Evolutionary conservation across 192 early-diverging fungal genomes (phyloP), one percentile per base, ranked within the genome.

Genomic region (Hyaloraphidium curvatum): DNA sequence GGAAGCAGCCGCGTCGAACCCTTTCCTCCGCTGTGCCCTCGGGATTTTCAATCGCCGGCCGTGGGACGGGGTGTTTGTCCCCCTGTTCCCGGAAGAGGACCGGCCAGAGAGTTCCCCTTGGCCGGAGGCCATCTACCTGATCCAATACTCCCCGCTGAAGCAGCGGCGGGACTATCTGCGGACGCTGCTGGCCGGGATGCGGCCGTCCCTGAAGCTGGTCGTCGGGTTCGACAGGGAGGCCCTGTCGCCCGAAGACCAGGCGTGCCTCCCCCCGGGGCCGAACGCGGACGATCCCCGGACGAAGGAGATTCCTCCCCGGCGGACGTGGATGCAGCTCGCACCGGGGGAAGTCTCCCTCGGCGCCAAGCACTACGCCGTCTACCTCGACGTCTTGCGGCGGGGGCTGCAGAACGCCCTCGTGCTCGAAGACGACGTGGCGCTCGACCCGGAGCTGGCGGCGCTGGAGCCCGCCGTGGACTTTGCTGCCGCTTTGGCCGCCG

Each of bases 111-210:
- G n/a, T n/a, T n/a, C n/a, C n/a, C n/a, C n/a, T n/a, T n/a, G n/a
- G n/a, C n/a, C n/a, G n/a, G n/a, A n/a, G n/a, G n/a, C n/a, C n/a
- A 48, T 48, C 17, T 48, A 48, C 43, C 14, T 48, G 17, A 48
- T 25, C 17, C 43, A 48, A 22, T 48, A 48, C 25, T 22, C 43
- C 25, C 43, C 43, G 14, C 25, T 48, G 43, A 48, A 48, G 43
- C 17, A 14, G 23, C 43, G 43, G 43, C 14, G 25, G 25, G 17
- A 48, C 17, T 48, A 48, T 25, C 23, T 48, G 43, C 14, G 43
- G 43, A 22, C 17, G 25, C 7, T 48, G 43, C 25, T 48, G n/a
- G n/a, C n/a, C n/a, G n/a, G n/a, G n/a, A n/a, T n/a, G n/a, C n/a
- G n/a, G n/a, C n/a, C n/a, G n/a, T n/a, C n/a, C n/a, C n/a, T n/a